phyloP scores from a whole-genome alignment of 208 protist genomes.

The Acanthamoeba lenticulata region DNA sequence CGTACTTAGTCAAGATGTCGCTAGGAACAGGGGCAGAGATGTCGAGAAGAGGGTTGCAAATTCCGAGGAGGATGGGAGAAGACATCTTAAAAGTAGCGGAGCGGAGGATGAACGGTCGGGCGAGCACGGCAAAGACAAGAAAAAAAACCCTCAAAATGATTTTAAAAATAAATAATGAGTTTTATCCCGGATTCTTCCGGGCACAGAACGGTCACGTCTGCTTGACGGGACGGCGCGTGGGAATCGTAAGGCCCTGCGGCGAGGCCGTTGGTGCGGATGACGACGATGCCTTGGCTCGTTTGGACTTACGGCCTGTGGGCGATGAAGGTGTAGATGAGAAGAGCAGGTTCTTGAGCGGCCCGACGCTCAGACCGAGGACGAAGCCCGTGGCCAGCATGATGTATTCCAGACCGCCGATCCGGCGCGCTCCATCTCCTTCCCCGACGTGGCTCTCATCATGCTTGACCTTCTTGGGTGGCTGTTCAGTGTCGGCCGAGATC shows the following conservation, averaged over 20 bases:
- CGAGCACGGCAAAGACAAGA: background rate
- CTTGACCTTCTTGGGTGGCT: background rate
- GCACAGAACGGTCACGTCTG: too few relatives aligned
- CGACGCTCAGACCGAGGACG: background rate
- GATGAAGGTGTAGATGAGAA: background rate
- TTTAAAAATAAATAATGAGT: background rate
- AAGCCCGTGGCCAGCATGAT: background rate
- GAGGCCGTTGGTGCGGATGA: background rate
- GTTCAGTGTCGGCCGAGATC: background rate
- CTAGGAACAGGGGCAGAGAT: conserved; percentile 94
- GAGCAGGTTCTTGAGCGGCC: background rate
- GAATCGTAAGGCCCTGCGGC: background rate
- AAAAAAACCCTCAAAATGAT: background rate
- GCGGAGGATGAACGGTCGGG: background rate
- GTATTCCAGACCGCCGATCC: background rate
- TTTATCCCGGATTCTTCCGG: background rate
- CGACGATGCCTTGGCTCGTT: background rate
- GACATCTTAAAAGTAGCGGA: background rate
- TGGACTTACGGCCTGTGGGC: background rate
- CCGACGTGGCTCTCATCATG: background rate
- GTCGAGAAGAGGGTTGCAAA: conserved; percentile 98
- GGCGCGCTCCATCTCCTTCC: background rate
- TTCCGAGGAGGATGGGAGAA: conserved; percentile 52
- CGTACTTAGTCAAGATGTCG: conserved; percentile 94
- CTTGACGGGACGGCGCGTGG: background rate